Base-by-base conservation (phyloP, 2,329 filamentous ascomycete genomes). In the Aspergillus ustus region DNA sequence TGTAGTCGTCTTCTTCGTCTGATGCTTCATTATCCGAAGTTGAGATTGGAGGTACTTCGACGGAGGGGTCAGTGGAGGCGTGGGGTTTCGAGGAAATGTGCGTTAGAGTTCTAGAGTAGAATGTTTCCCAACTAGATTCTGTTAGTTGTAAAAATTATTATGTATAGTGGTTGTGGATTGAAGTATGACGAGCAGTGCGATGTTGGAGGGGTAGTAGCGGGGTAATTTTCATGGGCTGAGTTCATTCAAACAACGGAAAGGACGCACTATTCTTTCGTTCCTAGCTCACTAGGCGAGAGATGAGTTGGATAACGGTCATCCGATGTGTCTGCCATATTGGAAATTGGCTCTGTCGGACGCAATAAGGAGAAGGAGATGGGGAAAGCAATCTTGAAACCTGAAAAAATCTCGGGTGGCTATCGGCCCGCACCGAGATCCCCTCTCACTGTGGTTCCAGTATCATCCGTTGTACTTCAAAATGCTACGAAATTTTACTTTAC, bases 241-340 rank as follows among this genome's bases (percentile, higher is more conserved):
- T 22, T 29, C 46, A 19, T 48, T n/a, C 8, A 8, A 19, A n/a
- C 13, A 40, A 40, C 13, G 11, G 46, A 50, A 19, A 5, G 43
- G 2, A 83, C 87, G 70, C 81, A 96, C 92, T 96, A 96, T 83
- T 94, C 89, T 78, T 92, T 96, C 31, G 92, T 97, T 54, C 94
- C 94, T 31, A 98, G 86, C 75, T 86, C 74, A 83, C 85, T 96
- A 19, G 93, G 91, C 67, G 90, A 85, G 28, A 97, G 88, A 69
- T 90, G 86, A 1, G 78, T 78, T n/a, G 89, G 89, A 62, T 81
- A 83, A 19, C 52, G 66, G 4, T 72, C 66, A 37, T 70, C 68
- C 44, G 68, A 62, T 67, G 72, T 70, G 50, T 60, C 50, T 57
- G 43, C 55, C 53, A 57, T 61, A 15, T 19, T 51, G 19, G 13